phyloP scores from a whole-genome alignment of 331 rosid genomes.

The Quercus phellos region DNA sequence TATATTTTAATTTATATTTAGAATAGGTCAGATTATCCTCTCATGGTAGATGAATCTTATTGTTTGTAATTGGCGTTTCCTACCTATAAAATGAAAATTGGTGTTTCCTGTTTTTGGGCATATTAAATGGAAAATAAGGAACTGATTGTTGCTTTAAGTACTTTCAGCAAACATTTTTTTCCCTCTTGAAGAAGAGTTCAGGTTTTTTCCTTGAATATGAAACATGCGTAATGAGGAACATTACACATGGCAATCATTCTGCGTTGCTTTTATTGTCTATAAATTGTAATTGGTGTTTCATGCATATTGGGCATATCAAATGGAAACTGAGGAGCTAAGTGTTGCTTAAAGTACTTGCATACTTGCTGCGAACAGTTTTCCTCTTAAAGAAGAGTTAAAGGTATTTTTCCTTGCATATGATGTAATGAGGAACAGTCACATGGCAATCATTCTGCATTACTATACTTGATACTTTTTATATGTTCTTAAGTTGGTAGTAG shows the following conservation, averaged over 20 bases:
- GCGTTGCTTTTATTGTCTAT: not conserved
- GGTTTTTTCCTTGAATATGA: not conserved
- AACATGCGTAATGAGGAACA: not conserved
- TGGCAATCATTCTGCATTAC: not conserved
- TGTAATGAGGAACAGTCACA: not conserved
- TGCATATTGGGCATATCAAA: not conserved
- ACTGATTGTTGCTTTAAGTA: not conserved
- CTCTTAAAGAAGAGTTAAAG: not conserved
- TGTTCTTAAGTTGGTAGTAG: not conserved
- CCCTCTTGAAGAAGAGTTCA: not conserved
- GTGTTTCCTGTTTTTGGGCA: too few relatives aligned
- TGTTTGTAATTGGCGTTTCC: too few relatives aligned
- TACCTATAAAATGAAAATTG: too few relatives aligned
- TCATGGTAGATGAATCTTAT: not conserved
- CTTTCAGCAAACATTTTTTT: not conserved
- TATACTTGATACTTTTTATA: not conserved
- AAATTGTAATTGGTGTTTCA: too few relatives aligned
- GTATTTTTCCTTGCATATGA: not conserved
- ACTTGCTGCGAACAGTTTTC: not conserved
- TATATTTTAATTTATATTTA: not conserved
- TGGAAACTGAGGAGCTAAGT: not conserved
- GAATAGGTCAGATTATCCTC: not conserved
- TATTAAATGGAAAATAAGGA: not conserved
- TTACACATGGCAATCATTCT: not conserved
- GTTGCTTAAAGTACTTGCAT: not conserved